Evolutionary conservation across 768 basidiomycete genomes (phyloP), one percentile per base, ranked within the genome.

Genomic region (Suillus occidentalis): DNA sequence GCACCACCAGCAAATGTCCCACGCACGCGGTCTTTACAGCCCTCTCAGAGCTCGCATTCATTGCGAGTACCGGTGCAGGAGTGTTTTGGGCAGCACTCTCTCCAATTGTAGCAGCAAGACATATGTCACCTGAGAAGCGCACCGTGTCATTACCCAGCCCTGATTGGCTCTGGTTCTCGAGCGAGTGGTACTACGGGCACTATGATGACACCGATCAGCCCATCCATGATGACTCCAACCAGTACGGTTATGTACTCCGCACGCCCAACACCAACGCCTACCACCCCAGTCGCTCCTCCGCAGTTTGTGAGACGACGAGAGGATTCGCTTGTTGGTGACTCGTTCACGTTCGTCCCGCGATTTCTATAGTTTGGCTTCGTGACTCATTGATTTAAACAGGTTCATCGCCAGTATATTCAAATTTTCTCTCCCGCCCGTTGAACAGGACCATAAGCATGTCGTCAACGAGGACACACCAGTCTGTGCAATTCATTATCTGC

Each of bases 401-500:
- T 45, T 84, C 84, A 18, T 86, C 85, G 16, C 82, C 82, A 14
- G 76, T 74, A 37, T 81, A 84, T 67, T 81, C 82, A 9, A 78
- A 86, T 0, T 91, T 91, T 71, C 79, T 91, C 53, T 81, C 84
- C 7, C 84, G 90, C 3, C 86, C 85, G 14, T 75, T 90, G 63
- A 91, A 89, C 70, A 81, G 89, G 40, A 87, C 89, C 6, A 78
- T 84, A 50, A 89, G 88, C 31, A 82, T 89, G 64, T 84, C 83
- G 1, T 90, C 89, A 2, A 87, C 87, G 18, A 82, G 82, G 52
- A 88, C 85, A 1, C 84, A 88, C 63, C 74, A 80, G 42, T 85
- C 86, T 5, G 76, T n/a, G 77, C 16, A 70, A 70, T 16, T 83
- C 80, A 18, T 42, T 20, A 66, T 67, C 73, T 66, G 70, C 74